phyloP scores from a whole-genome alignment of 75 land plant genomes.

The Selaginella tamariscina region DNA sequence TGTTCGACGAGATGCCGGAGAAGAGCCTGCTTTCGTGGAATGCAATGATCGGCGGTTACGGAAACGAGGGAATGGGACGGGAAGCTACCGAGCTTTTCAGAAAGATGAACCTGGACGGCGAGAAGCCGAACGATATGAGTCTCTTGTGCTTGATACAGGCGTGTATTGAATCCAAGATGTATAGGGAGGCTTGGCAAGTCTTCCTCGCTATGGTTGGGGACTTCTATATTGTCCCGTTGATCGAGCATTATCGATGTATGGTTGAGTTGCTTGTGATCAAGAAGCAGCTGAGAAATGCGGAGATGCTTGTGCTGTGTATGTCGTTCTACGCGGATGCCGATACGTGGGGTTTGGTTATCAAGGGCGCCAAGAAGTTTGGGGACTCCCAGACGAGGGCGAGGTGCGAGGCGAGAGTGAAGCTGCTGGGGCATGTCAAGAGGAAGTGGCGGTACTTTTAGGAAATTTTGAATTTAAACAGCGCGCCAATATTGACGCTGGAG shows the following conservation, averaged over 20 bases:
- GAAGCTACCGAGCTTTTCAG: neutral
- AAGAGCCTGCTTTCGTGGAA: conserved; percentile 9
- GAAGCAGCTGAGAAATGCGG: neutral
- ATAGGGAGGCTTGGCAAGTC: neutral
- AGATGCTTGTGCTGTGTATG: neutral
- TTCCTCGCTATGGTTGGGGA: neutral
- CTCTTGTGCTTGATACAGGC: neutral
- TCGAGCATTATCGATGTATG: neutral
- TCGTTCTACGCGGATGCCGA: neutral
- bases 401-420: neutral
- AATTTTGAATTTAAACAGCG: too few relatives aligned
- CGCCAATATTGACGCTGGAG: too few relatives aligned
- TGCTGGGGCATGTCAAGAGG: neutral
- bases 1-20: conserved; percentile 1
- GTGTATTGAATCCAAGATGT: neutral
- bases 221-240: neutral
- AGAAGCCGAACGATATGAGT: neutral
- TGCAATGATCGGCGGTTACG: conserved; percentile 6
- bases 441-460: neutral
- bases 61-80: neutral
- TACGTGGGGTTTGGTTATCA: neutral
- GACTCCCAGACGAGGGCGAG: neutral
- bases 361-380: neutral
- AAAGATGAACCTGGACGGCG: neutral
- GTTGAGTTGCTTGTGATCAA: neutral